Percentiles rank a stretch among this genome's conserved stretches.
phyloP scores from a whole-genome alignment of 2,329 filamentous ascomycete genomes.

The Beauveria varroae region DNA sequence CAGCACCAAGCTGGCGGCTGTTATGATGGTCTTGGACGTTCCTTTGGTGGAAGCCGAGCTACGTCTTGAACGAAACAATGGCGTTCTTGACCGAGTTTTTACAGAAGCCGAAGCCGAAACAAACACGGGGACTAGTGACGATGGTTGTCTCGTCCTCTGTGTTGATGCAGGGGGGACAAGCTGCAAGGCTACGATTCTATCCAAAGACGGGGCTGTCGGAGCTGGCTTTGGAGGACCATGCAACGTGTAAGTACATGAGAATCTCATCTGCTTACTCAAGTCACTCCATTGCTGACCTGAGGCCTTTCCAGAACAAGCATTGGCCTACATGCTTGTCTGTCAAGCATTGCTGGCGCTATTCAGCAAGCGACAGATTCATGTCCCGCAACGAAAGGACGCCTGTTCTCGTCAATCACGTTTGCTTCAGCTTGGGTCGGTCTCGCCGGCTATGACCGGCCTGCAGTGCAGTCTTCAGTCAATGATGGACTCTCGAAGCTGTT shows the following conservation, averaged over 20 bases:
- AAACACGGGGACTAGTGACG: neutral
- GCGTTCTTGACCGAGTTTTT: conserved; percentile 15
- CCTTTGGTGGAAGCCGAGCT: conserved; percentile 17
- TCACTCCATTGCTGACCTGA: neutral
- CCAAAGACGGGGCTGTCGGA: conserved; percentile 18
- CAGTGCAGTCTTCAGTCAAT: conserved; percentile 21
- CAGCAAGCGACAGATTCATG: conserved; percentile 18
- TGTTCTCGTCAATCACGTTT: conserved; percentile 15
- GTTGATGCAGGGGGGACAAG: conserved; percentile 36
- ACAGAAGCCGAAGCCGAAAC: conserved; percentile 7
- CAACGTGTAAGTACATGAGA: conserved; percentile 27
- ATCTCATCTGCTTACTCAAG: neutral
- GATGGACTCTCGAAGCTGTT: conserved; percentile 22
- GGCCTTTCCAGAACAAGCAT: conserved; percentile 16
- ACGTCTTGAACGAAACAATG: conserved; percentile 12
- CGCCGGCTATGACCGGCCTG: conserved; percentile 31
- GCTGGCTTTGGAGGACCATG: conserved; percentile 28
- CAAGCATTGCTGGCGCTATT: conserved; percentile 20
- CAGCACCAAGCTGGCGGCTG: conserved; percentile 10
- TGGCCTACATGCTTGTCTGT: conserved; percentile 21
- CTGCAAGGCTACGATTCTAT: conserved; percentile 30
- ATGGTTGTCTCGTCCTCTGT: conserved; percentile 22
- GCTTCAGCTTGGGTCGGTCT: conserved; percentile 30
- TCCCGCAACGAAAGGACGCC: conserved; percentile 10
- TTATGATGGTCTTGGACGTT: conserved; percentile 4